Conservation (phyloP, 129 eudicot genomes). For the Ambrosia artemisiifolia region DNA sequence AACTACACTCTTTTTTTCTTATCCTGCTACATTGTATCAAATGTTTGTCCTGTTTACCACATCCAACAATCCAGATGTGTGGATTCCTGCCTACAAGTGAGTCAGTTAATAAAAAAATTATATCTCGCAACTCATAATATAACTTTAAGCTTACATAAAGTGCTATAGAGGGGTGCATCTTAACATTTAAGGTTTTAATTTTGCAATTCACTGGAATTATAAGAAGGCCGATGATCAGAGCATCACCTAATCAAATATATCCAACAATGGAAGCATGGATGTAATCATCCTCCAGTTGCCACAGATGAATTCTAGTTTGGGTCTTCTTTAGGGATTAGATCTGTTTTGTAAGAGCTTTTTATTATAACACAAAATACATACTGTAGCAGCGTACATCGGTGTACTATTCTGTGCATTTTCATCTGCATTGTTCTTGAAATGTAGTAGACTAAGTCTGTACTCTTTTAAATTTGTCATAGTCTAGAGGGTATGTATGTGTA, state of each 20-base stretch:
- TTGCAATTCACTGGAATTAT: not conserved
- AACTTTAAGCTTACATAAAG: not conserved
- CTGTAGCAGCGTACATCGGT: not conserved
- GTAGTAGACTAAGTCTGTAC: not conserved
- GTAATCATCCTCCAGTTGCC: not conserved
- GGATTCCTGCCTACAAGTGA: slow-evolving; percentile 99
- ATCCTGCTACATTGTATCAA: slow-evolving; percentile 65
- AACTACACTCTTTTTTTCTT: slow-evolving; percentile 60
- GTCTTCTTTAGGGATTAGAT: not conserved
- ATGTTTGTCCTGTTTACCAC: slow-evolving; percentile 92
- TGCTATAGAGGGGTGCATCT: not conserved
- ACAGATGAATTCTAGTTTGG: not conserved
- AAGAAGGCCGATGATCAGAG: not conserved
- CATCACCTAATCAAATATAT: not conserved
- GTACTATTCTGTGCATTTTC: not conserved
- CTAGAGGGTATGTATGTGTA: not conserved
- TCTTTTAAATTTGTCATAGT: not conserved
- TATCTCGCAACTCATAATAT: not conserved
- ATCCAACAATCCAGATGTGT: slow-evolving; percentile 95
- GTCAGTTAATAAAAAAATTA: slow-evolving; percentile 12
- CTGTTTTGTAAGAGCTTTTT: not conserved
- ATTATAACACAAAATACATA: not conserved
- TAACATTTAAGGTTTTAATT: not conserved
- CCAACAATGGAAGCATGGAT: not conserved
- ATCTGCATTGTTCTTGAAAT: not conserved